Base-by-base conservation (phyloP, 2,329 filamentous ascomycete genomes). In the Epichloe festucae region DNA sequence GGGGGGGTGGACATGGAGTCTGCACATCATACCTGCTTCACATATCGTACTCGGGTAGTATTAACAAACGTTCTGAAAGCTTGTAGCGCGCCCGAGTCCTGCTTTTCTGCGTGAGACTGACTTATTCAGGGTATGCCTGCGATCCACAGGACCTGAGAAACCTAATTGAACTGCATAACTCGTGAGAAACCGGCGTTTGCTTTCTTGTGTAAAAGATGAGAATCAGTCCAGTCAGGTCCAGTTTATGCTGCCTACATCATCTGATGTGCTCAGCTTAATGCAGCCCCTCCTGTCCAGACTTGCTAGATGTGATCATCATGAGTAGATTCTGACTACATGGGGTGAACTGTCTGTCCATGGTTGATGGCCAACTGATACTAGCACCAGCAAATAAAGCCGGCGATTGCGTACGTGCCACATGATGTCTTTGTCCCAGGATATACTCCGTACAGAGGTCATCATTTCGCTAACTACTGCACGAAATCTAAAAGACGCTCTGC, bases 401-500 rank as follows among this genome's bases (percentile, higher is more conserved):
- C 31, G 8, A 11, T 11, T 10, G 31, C 31, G 31, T 31, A 31
- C 31, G 31, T 31, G 31, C 31, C 4, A 31, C 4, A 4, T 11
- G 3, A 31, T 31, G 38, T 39, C 14, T n/a, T 39, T 39, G 38
- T 43, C 41, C 11, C 39, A 11, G 10, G 8, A n/a, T 10, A 17
- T 19, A 3, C n/a, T 19, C n/a, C 7, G n/a, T 19, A 41, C 39
- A 31, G 31, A 31, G 31, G 8, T 31, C 39, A 40, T 17, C 5
- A 11, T 15, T 19, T 34, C 31, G 34, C 8, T 0, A 44, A n/a
- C 15, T 39, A 44, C 51, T 45, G 21, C 27, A 51, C 19, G 14
- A 60, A 15, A 41, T 61, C 54, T 42, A 56, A 54, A 46, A 70
- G 51, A 45, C 57, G 57, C 45, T 57, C 50, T 12, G 63, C 63